Base-by-base conservation (phyloP, 179 eudicot species). In the Drosera spatulata region DNA sequence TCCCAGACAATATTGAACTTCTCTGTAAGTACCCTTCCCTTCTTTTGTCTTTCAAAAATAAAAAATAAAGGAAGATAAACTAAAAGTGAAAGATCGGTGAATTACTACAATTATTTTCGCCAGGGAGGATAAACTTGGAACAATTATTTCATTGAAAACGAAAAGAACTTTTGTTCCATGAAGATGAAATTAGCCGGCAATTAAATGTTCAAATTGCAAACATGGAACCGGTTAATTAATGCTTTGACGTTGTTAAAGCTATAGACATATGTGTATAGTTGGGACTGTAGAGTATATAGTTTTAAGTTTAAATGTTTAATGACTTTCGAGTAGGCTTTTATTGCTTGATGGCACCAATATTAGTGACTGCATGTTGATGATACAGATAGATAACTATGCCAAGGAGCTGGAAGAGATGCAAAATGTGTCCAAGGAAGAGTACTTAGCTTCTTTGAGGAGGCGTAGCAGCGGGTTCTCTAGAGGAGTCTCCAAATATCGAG, bases 401-500 rank as follows among this genome's bases (percentile, higher is more conserved):
- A 78, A 84, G 58, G 96, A 88, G 60, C 2, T 85, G 6, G 87
- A 77, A 60, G 87, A 82, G 56, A 91, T 91, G 98, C 77, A 79
- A 60, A 85, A 74, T 55, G 64, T 71, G 40, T 67, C 89, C 2
- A 91, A 77, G 71, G 95, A 88, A 57, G 98, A 88, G 63, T 86
- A 85, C 67, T 69, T 91, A 61, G 98, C 98, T 4, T 79, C 95
- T 0, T 68, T 91, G 53, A 62, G 93, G 69, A 70, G 98, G 14
- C 69, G 72, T 59, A 91, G 98, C 67, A 86, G 86, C 44, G 98
- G 98, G 50, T 91, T 91, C 66, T 84, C 98, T 0, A 74, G 96
- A 66, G 98, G 98, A 8, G 95, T 82, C 57, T 91, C 98, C 0
- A 86, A 91, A 68, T 91, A 88, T 60, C 87, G 98, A 6, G 98